Evolutionary conservation across 2,329 filamentous ascomycete genomes (phyloP), one percentile per base, ranked within the genome.

Genomic region (Clarireedia homoeocarpa): DNA sequence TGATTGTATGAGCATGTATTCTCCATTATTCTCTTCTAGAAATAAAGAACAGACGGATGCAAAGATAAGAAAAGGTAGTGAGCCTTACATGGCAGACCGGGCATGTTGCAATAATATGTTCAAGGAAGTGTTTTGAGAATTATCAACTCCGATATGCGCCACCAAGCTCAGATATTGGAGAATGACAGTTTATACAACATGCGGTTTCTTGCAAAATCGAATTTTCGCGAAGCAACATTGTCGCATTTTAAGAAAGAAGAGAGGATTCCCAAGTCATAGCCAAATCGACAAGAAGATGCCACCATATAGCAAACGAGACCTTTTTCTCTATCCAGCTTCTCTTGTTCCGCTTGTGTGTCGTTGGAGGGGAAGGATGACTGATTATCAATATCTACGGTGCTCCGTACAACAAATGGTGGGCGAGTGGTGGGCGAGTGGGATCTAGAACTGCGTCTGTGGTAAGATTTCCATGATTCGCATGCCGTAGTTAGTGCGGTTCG

Each of bases 61-160:
- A 42, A 39, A 58, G 36, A 27, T 34, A 9, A 6, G 26, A 34
- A 12, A 12, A 55, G 27, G 24, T 45, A 45, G 45, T 47, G 38
- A 17, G 40, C 68, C 77, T 69, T 71, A 82, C 79, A 73, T 68
- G 79, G 79, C 67, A 82, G 73, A 60, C 78, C 75, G 67, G 79
- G 79, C 79, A 82, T 81, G 62, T 69, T 77, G 71, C 57, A 48
- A 58, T 51, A 26, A 12, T 9, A 34, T 12, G 30, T 34, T 34
- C 30, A 34, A 14, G 30, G 30, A 34, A 34, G 30, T 34, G 20
- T 55, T 48, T 17, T 17, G 44, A 30, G 44, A 39, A 55, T 56
- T 61, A 62, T 65, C 49, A 48, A 53, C 34, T 53, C 53, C 44
- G 55, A 53, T 48, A 48, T 57, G 57, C 57, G 58, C 64, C 56